Percentiles rank a stretch among this genome's conserved stretches.
Conservation (phyloP, 768 basidiomycete genomes). For the Lactarius deliciosus region DNA sequence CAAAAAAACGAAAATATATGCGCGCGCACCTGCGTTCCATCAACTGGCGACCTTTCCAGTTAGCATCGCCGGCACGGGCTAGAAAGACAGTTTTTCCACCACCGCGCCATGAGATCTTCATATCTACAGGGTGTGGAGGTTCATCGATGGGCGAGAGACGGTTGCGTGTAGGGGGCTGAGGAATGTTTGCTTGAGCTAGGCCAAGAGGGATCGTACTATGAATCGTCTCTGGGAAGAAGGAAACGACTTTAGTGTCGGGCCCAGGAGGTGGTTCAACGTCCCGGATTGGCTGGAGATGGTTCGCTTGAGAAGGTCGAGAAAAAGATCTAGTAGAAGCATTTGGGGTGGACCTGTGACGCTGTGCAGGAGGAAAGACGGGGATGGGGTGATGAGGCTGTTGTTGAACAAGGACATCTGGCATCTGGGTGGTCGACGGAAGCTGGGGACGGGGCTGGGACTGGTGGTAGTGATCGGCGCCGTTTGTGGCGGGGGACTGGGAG, state of each 20-base stretch:
- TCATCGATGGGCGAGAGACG: constrained; percentile 28
- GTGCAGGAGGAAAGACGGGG: constrained; percentile 35
- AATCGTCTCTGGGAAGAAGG: constrained; percentile 58
- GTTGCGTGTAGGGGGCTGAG: constrained; percentile 23
- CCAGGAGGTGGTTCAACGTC: constrained; percentile 28
- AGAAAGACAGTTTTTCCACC: constrained; percentile 61
- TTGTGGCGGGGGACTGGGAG: constrained; percentile 30
- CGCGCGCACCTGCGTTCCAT: constrained; percentile 66
- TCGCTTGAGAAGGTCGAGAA: constrained; percentile 30
- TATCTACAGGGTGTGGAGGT: constrained; percentile 24
- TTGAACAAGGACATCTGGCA: constrained; percentile 42
- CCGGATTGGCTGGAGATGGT: constrained; percentile 15
- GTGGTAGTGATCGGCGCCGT: constrained; percentile 30
- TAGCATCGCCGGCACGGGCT: constrained; percentile 69
- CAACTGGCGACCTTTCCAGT: constrained; percentile 67
- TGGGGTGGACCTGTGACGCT: constrained; percentile 32
- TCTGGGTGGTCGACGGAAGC: constrained; percentile 35
- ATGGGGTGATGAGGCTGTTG: constrained; percentile 47
- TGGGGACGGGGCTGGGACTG: constrained; percentile 27
- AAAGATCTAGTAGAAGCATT: constrained; percentile 46
- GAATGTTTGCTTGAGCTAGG: constrained; percentile 38
- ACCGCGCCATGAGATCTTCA: constrained; percentile 62
- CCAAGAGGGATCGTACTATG: constrained; percentile 60
- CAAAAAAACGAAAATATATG: constrained; percentile 21
- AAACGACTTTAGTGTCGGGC: constrained; percentile 28